Conservation (phyloP, 345 rosid genomes). For the Brassica cretica region DNA sequence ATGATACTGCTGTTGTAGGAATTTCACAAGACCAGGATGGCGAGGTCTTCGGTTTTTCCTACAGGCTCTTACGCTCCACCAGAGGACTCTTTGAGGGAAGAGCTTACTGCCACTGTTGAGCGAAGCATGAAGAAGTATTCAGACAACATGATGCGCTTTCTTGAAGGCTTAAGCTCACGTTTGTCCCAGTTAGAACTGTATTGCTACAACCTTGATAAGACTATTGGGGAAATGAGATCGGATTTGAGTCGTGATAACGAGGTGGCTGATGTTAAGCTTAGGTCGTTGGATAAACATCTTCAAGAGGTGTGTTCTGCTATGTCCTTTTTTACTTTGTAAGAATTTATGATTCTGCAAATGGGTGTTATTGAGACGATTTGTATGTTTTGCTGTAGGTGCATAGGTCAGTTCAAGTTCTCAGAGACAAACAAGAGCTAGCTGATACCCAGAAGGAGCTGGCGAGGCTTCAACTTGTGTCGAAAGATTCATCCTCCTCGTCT, state of each 20-base stretch:
- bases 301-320: slow-evolving; percentile 67
- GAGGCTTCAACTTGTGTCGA: slow-evolving; percentile 85
- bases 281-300: slow-evolving; percentile 84
- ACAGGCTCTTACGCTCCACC: slow-evolving; percentile 72
- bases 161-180: slow-evolving; percentile 94
- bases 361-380: neutral
- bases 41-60: slow-evolving; percentile 61
- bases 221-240: slow-evolving; percentile 88
- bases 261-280: slow-evolving; percentile 82
- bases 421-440: slow-evolving; percentile 98
- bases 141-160: slow-evolving; percentile 85
- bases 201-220: slow-evolving; percentile 93
- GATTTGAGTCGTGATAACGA: slow-evolving; percentile 67
- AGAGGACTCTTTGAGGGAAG: slow-evolving; percentile 69
- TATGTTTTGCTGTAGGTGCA: slow-evolving; percentile 63
- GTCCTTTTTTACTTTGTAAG: neutral
- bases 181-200: slow-evolving; percentile 85
- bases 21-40: slow-evolving; percentile 73
- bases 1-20: slow-evolving; percentile 42
- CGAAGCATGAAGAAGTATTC: slow-evolving; percentile 76
- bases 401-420: slow-evolving; percentile 92
- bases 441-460: slow-evolving; percentile 91
- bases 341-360: neutral
- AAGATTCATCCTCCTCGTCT: slow-evolving; percentile 69
- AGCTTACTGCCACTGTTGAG: slow-evolving; percentile 62